These are phyloP conservation scores for Sporothrix schenckii DNA, from an alignment of 2,329 filamentous ascomycete genomes.

Conservation along the genomic window DNA sequence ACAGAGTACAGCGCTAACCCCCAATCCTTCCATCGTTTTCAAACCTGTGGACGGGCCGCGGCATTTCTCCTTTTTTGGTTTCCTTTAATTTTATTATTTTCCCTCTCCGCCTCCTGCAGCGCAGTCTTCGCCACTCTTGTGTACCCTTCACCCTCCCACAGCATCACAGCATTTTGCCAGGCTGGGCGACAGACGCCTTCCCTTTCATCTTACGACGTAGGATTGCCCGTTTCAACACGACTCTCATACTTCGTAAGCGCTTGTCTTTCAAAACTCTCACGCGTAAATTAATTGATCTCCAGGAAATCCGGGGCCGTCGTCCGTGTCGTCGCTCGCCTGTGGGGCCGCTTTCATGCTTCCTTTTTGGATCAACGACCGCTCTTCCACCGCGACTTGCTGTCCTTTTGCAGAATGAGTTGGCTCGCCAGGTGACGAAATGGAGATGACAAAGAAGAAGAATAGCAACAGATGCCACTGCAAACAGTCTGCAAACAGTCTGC, in stretches of 20 bases:
- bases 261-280: background rate
- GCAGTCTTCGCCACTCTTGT: conserved; percentile 12
- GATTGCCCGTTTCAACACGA: conserved; percentile 1
- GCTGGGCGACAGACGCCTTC: background rate
- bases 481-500: background rate
- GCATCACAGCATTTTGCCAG: no score
- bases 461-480: no score
- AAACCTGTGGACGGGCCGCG: background rate
- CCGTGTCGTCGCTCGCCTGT: background rate
- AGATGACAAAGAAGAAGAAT: no score
- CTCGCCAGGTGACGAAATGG: background rate
- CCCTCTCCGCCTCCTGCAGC: background rate
- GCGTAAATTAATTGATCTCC: background rate
- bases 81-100: background rate
- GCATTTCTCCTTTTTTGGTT: background rate
- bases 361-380: background rate
- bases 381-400: background rate
- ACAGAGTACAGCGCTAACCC: background rate
- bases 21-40: background rate
- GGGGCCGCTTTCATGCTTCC: background rate
- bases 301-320: conserved; percentile 2
- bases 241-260: background rate
- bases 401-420: background rate
- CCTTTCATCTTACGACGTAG: conserved; percentile 9
- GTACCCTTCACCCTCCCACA: conserved; percentile 17